Percentiles rank a stretch among this genome's conserved stretches.
phyloP scores from a whole-genome alignment of 2,329 filamentous ascomycete genomes.

The Byssothecium circinans region DNA sequence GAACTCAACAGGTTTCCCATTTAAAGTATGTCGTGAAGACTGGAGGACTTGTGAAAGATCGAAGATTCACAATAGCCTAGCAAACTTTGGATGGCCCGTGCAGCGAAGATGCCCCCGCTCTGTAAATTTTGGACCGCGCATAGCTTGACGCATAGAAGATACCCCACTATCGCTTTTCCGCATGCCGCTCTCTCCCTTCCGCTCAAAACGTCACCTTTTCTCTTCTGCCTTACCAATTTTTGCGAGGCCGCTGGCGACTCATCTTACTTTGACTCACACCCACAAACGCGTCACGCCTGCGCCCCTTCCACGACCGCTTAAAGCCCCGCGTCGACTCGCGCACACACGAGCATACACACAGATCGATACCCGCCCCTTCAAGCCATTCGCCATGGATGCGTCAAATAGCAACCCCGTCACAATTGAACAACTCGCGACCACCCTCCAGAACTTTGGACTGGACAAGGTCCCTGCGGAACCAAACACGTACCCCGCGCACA shows the following conservation, averaged over 20 bases:
- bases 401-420: slow-evolving; percentile 18
- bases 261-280: slow-evolving; percentile 25
- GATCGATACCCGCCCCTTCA: slow-evolving; percentile 19
- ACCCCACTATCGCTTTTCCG: slow-evolving; percentile 10
- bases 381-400: slow-evolving; percentile 28
- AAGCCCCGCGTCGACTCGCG: slow-evolving; percentile 9
- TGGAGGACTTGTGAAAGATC: too few relatives aligned
- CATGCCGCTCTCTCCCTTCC: slow-evolving; percentile 7
- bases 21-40: too few relatives aligned
- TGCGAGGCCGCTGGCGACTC: slow-evolving; percentile 40
- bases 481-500: slow-evolving; percentile 63
- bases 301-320: not conserved
- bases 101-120: not conserved
- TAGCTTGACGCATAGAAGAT: slow-evolving; percentile 9
- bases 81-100: not conserved
- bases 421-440: slow-evolving; percentile 43
- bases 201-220: slow-evolving; percentile 16
- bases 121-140: too few relatives aligned
- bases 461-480: slow-evolving; percentile 43
- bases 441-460: slow-evolving; percentile 43
- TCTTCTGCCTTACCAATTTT: slow-evolving; percentile 25
- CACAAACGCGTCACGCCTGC: not conserved
- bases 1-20: too few relatives aligned
- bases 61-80: too few relatives aligned
- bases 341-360: slow-evolving; percentile 16